A percentile compares a stretch with the other conserved stretches of the same genome.
These are phyloP conservation scores for Fraxinus angustifolia DNA, from an alignment of 305 asterid genomes.

Conservation along the genomic window DNA sequence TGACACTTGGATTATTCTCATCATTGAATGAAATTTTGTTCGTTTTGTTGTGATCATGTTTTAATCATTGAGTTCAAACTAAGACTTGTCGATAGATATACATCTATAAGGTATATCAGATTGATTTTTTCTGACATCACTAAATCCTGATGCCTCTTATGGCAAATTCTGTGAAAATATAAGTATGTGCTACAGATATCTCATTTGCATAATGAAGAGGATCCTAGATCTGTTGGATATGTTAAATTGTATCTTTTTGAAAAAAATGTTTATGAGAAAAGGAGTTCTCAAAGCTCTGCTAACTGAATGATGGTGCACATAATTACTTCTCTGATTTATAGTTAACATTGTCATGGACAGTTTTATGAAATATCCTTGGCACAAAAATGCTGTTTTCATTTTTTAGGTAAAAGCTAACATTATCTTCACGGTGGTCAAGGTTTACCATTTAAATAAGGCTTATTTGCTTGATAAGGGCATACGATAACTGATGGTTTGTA, in stretches of 20 bases:
- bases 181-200: background rate
- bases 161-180: background rate
- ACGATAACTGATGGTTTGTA: slow-evolving; percentile 15
- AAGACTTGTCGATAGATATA: slow-evolving; percentile 8
- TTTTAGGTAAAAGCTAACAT: background rate
- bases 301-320: background rate
- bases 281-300: background rate
- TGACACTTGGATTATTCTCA: slow-evolving; percentile 7
- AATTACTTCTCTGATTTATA: background rate
- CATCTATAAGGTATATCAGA: background rate
- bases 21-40: background rate
- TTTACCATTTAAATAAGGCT: slow-evolving; percentile 12
- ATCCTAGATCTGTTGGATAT: background rate
- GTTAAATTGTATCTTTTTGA: background rate
- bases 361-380: background rate
- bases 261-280: background rate
- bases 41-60: slow-evolving; percentile 10
- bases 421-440: slow-evolving; percentile 1
- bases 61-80: slow-evolving; percentile 12
- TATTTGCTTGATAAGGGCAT: slow-evolving; percentile 8
- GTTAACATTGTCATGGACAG: slow-evolving; percentile 14
- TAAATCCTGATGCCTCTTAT: slow-evolving; percentile 1
- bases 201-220: slow-evolving; percentile 7
- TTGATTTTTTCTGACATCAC: background rate
- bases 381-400: background rate